Conservation (phyloP, 2,329 filamentous ascomycete genomes). For the Xylaria sp. region DNA sequence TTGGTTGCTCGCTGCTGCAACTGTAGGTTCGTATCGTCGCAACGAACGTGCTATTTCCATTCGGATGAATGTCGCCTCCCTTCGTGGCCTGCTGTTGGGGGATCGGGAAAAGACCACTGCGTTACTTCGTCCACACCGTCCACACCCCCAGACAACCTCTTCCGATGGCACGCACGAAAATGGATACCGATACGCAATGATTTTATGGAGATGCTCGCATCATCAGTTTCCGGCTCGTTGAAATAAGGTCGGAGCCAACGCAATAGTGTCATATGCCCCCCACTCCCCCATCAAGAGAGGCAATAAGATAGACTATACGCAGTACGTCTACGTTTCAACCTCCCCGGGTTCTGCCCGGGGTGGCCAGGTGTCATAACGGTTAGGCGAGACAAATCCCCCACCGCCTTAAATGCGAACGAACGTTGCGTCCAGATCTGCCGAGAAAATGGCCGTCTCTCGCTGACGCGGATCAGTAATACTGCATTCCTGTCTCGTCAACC, state of each 20-base stretch:
- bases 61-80: conserved; percentile 20
- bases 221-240: conserved; percentile 8
- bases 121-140: conserved; percentile 2
- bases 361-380: conserved; percentile 20
- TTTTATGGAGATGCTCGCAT: conserved; percentile 3
- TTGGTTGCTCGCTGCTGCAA: conserved; percentile 18
- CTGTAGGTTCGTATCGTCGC: conserved; percentile 14
- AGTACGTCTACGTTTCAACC: conserved; percentile 28
- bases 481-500: conserved; percentile 4
- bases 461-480: conserved; percentile 10
- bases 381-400: conserved; percentile 24
- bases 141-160: conserved; percentile 18
- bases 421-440: conserved; percentile 22
- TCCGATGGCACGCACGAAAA: conserved; percentile 22
- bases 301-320: no score
- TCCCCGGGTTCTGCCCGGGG: conserved; percentile 8
- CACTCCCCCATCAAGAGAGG: conserved; percentile 8
- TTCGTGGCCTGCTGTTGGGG: neutral
- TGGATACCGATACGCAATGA: conserved; percentile 5
- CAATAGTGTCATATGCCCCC: neutral
- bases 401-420: conserved; percentile 19
- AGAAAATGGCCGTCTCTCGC: conserved; percentile 27
- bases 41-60: conserved; percentile 27
- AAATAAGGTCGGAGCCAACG: conserved; percentile 2
- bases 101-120: conserved; percentile 29